Base-by-base conservation (phyloP, 306 rosid species). In the Ormosia emarginata region DNA sequence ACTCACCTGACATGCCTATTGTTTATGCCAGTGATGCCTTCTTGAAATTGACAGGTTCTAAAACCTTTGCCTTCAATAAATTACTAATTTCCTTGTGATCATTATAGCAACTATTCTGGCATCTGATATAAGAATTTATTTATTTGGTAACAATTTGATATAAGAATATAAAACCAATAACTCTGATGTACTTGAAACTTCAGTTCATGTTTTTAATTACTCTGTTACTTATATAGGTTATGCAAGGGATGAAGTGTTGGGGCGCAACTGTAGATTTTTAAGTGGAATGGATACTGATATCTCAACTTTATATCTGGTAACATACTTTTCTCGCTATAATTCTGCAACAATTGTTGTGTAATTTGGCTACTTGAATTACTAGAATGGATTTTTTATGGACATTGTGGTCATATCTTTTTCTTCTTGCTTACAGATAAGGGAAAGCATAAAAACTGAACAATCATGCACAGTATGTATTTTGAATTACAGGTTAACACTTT, bases 1-100 rank as follows among this genome's bases (percentile, higher is more conserved):
- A 85, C 86, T 87, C 92, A 86, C 85, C 90, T 1, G 97, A 93
- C 88, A 89, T 88, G 93, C 99, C 98, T 63, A 88, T 95, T 85
- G 98, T 95, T 55, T 95, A 93, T 14, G 97, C 96, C 61, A 95
- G 98, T 83, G 94, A 91, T 9, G 97, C 93, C 78, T 95, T 95
- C 92, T 83, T 93, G 81, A 89, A 87, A 86, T 76, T 93, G 88
- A 95, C 98, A 86, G 99, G 99, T 95, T 65, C 71, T 44, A 32
- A 71, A 75, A 62, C 61, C 37, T 52, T 59, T n/a, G 3, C 62
- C 81, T 50, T 69, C 24, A 43, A 40, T 57, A 67, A 50, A 36
- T 32, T 67, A 30, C 24, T 29, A 71, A 77, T 7, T 63, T 33
- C 55, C 81, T 47, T 43, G 11, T 55, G 53, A 47, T 74, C 52